These are phyloP conservation scores for Phytophthora sojae DNA, from an alignment of 352 stramenopile genomes.

Conservation along the genomic window DNA sequence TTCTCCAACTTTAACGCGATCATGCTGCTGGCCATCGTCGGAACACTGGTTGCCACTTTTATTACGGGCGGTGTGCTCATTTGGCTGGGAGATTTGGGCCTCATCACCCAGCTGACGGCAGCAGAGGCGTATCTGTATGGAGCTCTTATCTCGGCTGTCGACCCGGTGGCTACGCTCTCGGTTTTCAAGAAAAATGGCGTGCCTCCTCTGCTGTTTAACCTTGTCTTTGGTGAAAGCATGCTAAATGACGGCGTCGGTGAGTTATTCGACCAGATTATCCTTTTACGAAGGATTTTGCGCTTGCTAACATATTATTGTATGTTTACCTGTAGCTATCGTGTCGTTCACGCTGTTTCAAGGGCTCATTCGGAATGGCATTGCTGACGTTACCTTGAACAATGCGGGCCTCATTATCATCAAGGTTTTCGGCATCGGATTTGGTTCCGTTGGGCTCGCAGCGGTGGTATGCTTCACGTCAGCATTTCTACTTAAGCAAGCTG, in stretches of 20 bases:
- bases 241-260: conserved; percentile 94
- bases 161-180: conserved; percentile 93
- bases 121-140: conserved; percentile 93
- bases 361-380: conserved; percentile 76
- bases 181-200: conserved; percentile 94
- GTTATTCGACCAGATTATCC: conserved; percentile 27
- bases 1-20: conserved; percentile 92
- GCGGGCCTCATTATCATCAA: conserved; percentile 82
- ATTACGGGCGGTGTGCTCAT: conserved; percentile 81
- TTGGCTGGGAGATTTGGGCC: conserved; percentile 69
- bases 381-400: conserved; percentile 77
- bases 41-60: conserved; percentile 83
- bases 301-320: conserved; percentile 11
- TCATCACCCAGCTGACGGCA: conserved; percentile 85
- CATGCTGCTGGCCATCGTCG: conserved; percentile 79
- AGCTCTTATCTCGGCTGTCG: conserved; percentile 93
- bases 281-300: conserved; percentile 19
- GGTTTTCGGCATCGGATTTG: conserved; percentile 85
- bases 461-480: conserved; percentile 80
- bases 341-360: conserved; percentile 85
- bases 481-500: conserved; percentile 83
- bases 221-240: conserved; percentile 96
- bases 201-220: conserved; percentile 92
- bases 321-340: conserved; percentile 67
- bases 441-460: conserved; percentile 76